Evolutionary conservation across 441 rosid species (phyloP), one percentile per base, ranked within the genome.

Genomic region (Aquilaria agallochum): DNA sequence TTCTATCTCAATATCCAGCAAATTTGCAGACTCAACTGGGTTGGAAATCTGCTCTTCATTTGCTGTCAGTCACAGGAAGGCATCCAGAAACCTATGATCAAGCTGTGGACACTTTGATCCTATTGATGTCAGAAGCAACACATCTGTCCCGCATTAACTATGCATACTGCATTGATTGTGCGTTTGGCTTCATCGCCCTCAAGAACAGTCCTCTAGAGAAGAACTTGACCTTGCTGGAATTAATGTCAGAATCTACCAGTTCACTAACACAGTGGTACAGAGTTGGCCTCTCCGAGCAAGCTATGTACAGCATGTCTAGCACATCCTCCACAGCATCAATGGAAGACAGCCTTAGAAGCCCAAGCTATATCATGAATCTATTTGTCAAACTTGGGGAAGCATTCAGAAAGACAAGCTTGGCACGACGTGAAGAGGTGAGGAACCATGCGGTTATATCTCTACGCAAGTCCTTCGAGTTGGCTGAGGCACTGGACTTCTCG

Each of bases 321-420:
- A 64, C 53, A 50, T 83, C 95, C 27, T 5, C 2, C 45, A 40
- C 2, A 6, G 7, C 45, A 8, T 84, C 93, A 11, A 3, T 68
- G 13, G 85, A 80, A 7, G 89, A 81, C 20, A 81, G 65, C 47
- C 34, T 59, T 1, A 77, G 72, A 78, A 72, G 79, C 1, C 54
- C 75, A 1, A 74, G 77, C 66, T 72, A 79, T 31, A 56, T 75
- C 30, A 56, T 80, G 62, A 85, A 67, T 58, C 67, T 84, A 5
- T 91, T 94, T 50, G 49, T 94, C 32, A 91, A 87, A 60, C 77
- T 94, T 55, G 93, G 93, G 0, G 97, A 94, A 58, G 95, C 92
- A n/a, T 78, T 94, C 11, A 56, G 90, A 32, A 89, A 91, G 69
- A 81, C 94, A 3, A 87, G 95, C 66, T 65, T 90, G 30, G 92